Evolutionary conservation across 2,329 filamentous ascomycete genomes (phyloP), one percentile per base, ranked within the genome.

Genomic region (Fusarium euwallaceae): DNA sequence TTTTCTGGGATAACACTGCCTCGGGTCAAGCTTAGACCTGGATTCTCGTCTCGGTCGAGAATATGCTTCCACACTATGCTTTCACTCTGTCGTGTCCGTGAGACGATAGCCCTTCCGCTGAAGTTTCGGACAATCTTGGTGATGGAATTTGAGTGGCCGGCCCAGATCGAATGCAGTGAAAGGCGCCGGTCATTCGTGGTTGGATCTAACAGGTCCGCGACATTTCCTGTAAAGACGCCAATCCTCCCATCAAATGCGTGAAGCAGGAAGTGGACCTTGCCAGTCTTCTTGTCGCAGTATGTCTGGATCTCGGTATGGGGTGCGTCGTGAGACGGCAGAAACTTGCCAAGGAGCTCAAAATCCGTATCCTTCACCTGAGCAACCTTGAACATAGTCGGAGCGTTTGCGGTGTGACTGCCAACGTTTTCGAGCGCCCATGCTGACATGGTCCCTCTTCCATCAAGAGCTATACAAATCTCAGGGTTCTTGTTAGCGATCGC

Each of bases 351-450:
- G 53, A 87, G 86, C 41, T 87, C 84, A 41, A 92, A 84, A 64
- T 88, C 84, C 20, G 84, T 79, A 1, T 88, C 88, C 78, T 94
- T 90, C 29, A 95, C 89, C 78, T 97, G 94, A 2, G 94, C 91
- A 76, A 98, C 92, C 79, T 95, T 97, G 85, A 97, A 97, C n/a
- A 96, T 90, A 71, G 92, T 91, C 32, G 91, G 87, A 5, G 89
- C 87, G 69, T 90, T 90, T 75, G 90, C 90, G 36, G 88, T 86
- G 79, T 92, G 94, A 77, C 90, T 92, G 39, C 93, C 92, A 22
- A 97, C 89, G 79, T 96, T 95, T 81, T 98, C 95, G 66, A 99
- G 84, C 1, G 95, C 96, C 94, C 96, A 98, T 0, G 94, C 95
- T 45, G 94, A 95, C 93, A 98, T 94, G 74, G 92, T 92, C 1